Evolutionary conservation across 257 asterid genomes (phyloP), one percentile per base, ranked within the genome.

Genomic region (Coffea canephora): DNA sequence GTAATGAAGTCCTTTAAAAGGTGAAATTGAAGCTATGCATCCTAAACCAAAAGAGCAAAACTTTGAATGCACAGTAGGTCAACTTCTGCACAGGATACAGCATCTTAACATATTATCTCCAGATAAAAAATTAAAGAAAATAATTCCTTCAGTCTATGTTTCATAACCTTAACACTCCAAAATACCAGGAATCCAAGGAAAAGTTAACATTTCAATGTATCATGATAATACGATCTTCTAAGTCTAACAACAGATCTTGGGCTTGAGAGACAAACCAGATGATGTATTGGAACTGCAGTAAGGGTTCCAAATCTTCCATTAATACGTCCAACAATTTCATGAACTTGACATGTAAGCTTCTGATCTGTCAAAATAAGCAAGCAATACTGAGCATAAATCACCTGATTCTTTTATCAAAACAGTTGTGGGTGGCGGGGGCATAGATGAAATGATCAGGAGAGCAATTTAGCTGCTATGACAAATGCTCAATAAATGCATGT

Each of bases 331-430:
- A 95, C 99, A 83, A 95, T 92, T 86, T 95, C 98, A 39, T 95
- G 99, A 84, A 95, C 99, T 82, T 95, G 98, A 90, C 99, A 92
- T 12, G 99, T 92, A 82, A 95, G 98, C 82, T 90, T 95, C 81
- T 93, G 97, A 89, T 95, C 99, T 95, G 81, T 79, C 52, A 27
- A 69, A 75, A 62, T 10, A 68, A 69, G 52, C 64, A 68, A 75
- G 6, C 19, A 59, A 43, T 69, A 52, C 15, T 41, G 34, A 69
- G 19, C 48, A 23, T 59, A 59, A 59, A 46, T 10, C 65, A 49
- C 3, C 45, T 34, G 9, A 31, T 7, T 27, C 7, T 48, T 68
- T 36, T 65, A 39, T 77, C 25, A 2, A 68, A 78, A 87, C 79
- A 39, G 11, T n/a, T 11, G 34, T 3, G 36, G 11, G 27, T 6